Conservation (phyloP, 495 filamentous ascomycete species). For the Cercophora sp. region DNA sequence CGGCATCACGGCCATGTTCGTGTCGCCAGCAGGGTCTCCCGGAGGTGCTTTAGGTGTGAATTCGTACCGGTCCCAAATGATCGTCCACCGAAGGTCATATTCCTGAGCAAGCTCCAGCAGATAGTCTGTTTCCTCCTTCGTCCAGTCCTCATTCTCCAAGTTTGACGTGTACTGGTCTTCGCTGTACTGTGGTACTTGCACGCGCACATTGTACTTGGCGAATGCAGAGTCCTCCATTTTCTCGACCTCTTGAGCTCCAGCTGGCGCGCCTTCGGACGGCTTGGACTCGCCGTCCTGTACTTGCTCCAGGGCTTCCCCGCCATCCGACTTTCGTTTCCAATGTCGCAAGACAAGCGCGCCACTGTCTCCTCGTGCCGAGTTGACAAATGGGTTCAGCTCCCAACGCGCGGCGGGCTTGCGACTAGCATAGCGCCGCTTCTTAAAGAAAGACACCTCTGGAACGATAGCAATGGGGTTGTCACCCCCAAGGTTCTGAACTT, state of each 20-base stretch:
- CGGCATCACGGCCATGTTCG: slow-evolving; percentile 44
- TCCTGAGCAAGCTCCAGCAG: slow-evolving; percentile 67
- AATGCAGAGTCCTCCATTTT: slow-evolving; percentile 53
- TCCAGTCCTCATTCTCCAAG: slow-evolving; percentile 73
- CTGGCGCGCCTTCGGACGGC: slow-evolving; percentile 10
- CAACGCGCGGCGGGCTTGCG: slow-evolving; percentile 62
- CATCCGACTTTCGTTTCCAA: slow-evolving; percentile 54
- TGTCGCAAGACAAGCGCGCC: slow-evolving; percentile 58
- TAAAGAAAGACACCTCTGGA: slow-evolving; percentile 42
- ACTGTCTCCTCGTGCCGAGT: slow-evolving; percentile 48
- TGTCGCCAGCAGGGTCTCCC: slow-evolving; percentile 24
- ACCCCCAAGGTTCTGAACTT: slow-evolving; percentile 56
- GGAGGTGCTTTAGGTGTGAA: slow-evolving; percentile 50
- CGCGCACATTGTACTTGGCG: slow-evolving; percentile 78
- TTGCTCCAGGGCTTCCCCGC: slow-evolving; percentile 14
- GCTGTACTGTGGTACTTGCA: slow-evolving; percentile 70
- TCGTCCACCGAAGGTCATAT: slow-evolving; percentile 79
- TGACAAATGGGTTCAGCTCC: slow-evolving; percentile 51
- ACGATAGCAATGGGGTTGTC: slow-evolving; percentile 48
- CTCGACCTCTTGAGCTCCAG: slow-evolving; percentile 19
- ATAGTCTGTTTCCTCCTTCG: slow-evolving; percentile 89
- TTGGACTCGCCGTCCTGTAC: slow-evolving; percentile 15
- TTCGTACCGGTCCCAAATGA: slow-evolving; percentile 93
- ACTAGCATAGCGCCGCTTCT: slow-evolving; percentile 45
- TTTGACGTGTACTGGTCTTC: slow-evolving; percentile 80